Base-by-base conservation (phyloP, 495 filamentous ascomycete species). In the Penicillium coprophilum region DNA sequence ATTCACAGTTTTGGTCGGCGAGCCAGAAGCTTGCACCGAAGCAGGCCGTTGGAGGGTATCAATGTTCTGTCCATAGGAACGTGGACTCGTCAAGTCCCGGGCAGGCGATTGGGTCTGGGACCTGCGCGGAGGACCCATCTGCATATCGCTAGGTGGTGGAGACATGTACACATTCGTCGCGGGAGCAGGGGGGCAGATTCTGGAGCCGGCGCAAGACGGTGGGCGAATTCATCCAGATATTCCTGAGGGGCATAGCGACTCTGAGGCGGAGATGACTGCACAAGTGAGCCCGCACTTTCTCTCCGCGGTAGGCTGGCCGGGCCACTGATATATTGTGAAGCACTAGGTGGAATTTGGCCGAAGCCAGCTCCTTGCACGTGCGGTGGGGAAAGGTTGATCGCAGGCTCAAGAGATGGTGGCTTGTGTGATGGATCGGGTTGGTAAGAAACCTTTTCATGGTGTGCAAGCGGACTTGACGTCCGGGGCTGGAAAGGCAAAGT, bases 61-160 rank as follows among this genome's bases (percentile, higher is more conserved):
- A 15, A 74, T 59, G 3, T 73, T 63, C n/a, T 73, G 81, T 20
- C 73, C 65, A 50, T 66, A 64, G 19, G 80, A 71, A 24, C 77
- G 77, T 3, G 80, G 76, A 19, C 82, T 81, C 52, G 80, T 77
- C 39, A 84, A 31, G 36, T 73, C 72, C 39, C 71, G 72, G 19
- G 85, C 83, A 7, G 94, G 93, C 19, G 92, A 96, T 66, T 95
- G 90, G 1, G 93, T 96, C 60, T 91, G 87, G 13, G 92, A 89
- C 50, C 92, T 82, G 46, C 82, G 82, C 9, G 88, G 87, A 17
- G 89, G 81, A 21, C 73, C 74, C 57, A 71, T 74, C 24, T 66
- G 63, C 4, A 60, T 38, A 13, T 70, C 67, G 23, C 57, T 55
- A 13, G 67, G 32, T 55, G 59, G 63, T 1, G 66, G 61, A 48